A percentile compares a stretch with the other conserved stretches of the same genome.
These are phyloP conservation scores for Cercospora brassicicola DNA, from an alignment of 2,329 filamentous ascomycete species.

Conservation along the genomic window DNA sequence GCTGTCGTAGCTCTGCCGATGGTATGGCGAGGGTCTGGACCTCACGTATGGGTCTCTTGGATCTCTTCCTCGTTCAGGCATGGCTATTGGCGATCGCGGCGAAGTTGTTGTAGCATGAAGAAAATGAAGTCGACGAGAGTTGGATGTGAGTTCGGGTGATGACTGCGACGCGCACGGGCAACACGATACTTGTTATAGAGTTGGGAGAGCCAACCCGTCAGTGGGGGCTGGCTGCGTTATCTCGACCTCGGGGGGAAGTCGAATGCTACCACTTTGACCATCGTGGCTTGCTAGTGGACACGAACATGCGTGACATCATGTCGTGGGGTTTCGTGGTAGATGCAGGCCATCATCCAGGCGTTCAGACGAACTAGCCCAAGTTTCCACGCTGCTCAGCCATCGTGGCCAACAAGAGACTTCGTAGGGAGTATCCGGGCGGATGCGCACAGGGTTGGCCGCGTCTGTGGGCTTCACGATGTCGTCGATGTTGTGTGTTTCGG, in stretches of 20 bases:
- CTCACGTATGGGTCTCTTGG: constrained; percentile 10
- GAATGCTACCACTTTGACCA: not conserved
- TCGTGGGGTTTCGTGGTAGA: not conserved
- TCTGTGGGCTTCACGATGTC: not conserved
- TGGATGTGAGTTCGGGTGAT: not conserved
- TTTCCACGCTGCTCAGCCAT: constrained; percentile 9
- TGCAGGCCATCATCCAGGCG: not conserved
- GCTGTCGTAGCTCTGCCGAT: constrained; percentile 14
- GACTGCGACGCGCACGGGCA: constrained; percentile 2
- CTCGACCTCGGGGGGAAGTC: not conserved
- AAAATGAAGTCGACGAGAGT: not conserved
- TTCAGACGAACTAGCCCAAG: not conserved
- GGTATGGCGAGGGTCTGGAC: constrained; percentile 1
- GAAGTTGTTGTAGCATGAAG: constrained; percentile 6
- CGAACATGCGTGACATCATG: constrained; percentile 6
- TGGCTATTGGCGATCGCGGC: not conserved
- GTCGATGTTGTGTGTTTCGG: constrained; percentile 7
- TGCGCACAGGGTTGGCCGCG: not conserved
- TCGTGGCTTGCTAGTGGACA: constrained; percentile 1
- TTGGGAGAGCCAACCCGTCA: not conserved
- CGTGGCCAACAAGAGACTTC: constrained; percentile 2
- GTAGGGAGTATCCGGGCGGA: not conserved
- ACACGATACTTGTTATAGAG: constrained; percentile 4
- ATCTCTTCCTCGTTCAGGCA: constrained; percentile 9
- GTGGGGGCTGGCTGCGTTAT: constrained; percentile 2